Evolutionary conservation across 768 basidiomycete genomes (phyloP).

Genomic region (button mushroom (Agaricus bisporus)): DNA sequence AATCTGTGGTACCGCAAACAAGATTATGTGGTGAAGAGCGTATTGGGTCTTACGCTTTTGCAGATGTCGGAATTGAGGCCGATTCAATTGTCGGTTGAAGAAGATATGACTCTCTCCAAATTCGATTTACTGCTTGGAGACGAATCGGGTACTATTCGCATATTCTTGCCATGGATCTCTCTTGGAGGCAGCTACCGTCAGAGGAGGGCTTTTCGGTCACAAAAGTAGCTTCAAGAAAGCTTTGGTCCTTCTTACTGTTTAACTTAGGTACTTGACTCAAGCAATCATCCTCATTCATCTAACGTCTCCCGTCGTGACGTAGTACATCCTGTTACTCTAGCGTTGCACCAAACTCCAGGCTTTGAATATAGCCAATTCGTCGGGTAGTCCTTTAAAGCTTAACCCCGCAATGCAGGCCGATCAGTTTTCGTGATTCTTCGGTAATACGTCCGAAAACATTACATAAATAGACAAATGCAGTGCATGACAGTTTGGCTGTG

Average conservation of each 20-base stretch:
- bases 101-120: not conserved
- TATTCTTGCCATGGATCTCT: not conserved
- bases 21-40: not conserved
- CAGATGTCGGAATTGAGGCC: not conserved
- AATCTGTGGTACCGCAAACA: not conserved
- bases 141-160: not conserved
- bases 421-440: too few relatives aligned
- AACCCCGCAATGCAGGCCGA: too few relatives aligned
- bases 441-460: too few relatives aligned
- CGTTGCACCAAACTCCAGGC: not conserved
- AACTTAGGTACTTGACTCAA: not conserved
- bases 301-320: not conserved
- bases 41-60: not conserved
- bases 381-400: too few relatives aligned
- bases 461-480: too few relatives aligned
- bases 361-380: not conserved
- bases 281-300: too few relatives aligned
- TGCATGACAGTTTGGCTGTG: too few relatives aligned
- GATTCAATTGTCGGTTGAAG: slow-evolving; percentile 4
- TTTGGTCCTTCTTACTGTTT: slow-evolving; percentile 3
- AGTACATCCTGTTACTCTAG: not conserved
- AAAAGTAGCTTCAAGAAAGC: not conserved
- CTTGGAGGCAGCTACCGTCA: not conserved
- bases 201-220: not conserved
- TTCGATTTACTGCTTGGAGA: not conserved